Evolutionary conservation across 441 rosid genomes (phyloP).

Genomic region (Gossypium gossypioides): DNA sequence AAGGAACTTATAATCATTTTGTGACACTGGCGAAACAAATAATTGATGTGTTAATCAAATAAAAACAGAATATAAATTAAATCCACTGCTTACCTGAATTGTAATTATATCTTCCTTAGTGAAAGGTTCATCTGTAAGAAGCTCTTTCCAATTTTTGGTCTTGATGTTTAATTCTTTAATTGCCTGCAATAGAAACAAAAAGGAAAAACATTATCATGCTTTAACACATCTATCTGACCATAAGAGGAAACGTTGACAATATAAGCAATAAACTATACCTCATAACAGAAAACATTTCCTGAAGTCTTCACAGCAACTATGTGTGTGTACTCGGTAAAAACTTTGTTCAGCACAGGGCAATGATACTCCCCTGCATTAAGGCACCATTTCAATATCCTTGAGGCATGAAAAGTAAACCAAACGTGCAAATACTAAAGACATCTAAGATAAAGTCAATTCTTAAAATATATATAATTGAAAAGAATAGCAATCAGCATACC

Average conservation of each 20-base stretch:
- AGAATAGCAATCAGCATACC: not conserved
- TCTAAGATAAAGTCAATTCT: not conserved
- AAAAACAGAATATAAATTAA: constrained; percentile 1
- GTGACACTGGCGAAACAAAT: constrained; percentile 8
- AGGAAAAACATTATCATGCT: constrained; percentile 11
- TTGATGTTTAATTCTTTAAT: constrained; percentile 80
- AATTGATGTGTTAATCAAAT: constrained; percentile 11
- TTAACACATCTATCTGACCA: not conserved
- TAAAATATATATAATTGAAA: not conserved
- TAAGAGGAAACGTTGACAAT: constrained; percentile 8
- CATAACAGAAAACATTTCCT: constrained; percentile 81
- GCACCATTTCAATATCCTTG: constrained; percentile 1
- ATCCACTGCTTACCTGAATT: constrained; percentile 47
- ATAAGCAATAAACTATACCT: constrained; percentile 33
- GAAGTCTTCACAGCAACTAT: constrained; percentile 83
- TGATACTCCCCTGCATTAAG: constrained; percentile 62
- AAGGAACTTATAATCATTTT: not conserved
- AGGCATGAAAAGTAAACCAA: not conserved
- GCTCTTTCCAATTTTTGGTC: constrained; percentile 88
- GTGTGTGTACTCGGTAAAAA: constrained; percentile 81
- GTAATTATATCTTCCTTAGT: constrained; percentile 70
- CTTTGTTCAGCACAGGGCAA: constrained; percentile 86
- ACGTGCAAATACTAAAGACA: constrained; percentile 1
- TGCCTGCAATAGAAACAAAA: constrained; percentile 37
- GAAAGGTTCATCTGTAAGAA: constrained; percentile 76